Conservation (phyloP, 208 protist genomes). For the Crithidia thermophila region DNA sequence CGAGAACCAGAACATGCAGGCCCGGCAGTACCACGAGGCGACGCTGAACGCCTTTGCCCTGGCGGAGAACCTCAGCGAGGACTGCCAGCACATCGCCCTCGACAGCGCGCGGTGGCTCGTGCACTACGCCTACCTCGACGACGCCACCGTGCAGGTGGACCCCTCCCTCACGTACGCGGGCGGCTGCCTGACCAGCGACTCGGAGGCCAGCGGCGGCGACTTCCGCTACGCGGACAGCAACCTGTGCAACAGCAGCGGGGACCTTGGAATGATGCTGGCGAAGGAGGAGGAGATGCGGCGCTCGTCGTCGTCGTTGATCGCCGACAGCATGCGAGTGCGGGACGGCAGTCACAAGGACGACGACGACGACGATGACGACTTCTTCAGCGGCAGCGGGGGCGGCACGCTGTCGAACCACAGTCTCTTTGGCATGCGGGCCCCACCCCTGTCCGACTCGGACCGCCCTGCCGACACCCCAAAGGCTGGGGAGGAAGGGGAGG, state of each 20-base stretch:
- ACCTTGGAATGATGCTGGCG: constrained; percentile 61
- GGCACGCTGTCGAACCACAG: constrained; percentile 26
- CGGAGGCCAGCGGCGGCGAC: constrained; percentile 23
- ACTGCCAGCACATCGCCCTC: constrained; percentile 48
- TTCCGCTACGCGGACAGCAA: constrained; percentile 36
- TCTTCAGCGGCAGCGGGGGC: constrained; percentile 7
- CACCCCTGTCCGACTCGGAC: constrained; percentile 4
- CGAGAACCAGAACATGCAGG: constrained; percentile 57
- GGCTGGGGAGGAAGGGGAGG: neutral
- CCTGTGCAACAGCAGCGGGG: constrained; percentile 68
- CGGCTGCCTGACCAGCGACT: constrained; percentile 20
- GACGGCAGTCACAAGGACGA: neutral
- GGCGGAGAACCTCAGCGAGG: constrained; percentile 29
- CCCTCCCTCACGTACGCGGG: constrained; percentile 20
- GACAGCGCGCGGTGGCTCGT: constrained; percentile 85
- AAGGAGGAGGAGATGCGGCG: constrained; percentile 57
- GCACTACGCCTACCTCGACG: constrained; percentile 83
- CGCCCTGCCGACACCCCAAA: neutral
- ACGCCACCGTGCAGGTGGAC: constrained; percentile 63
- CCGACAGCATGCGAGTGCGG: constrained; percentile 6
- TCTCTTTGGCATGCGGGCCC: constrained; percentile 16
- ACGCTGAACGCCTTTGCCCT: constrained; percentile 56
- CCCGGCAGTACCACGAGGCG: constrained; percentile 64
- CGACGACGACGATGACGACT: constrained; percentile 27
- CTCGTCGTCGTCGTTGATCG: constrained; percentile 19